Base-by-base conservation (phyloP, 1,139 yeast genomes). In the Candida glucosophila region DNA sequence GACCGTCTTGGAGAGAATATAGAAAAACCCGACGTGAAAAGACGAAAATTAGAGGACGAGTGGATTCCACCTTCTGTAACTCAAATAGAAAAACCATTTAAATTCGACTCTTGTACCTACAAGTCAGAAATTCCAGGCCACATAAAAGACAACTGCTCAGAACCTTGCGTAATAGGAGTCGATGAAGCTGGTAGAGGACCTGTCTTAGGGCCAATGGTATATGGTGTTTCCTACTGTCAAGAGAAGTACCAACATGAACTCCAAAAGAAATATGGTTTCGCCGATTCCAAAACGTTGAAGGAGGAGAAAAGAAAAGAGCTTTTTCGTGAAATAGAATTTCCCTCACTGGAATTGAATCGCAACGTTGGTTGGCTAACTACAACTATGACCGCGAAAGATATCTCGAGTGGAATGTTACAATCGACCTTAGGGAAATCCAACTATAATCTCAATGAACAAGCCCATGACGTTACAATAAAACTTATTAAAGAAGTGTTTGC, bases 121-220 rank as follows among this genome's bases (percentile, higher is more conserved):
- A 56, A 50, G 24, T 55, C 66, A 4, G 44, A 39, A 2, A 40
- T 58, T 6, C 67, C 67, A 1, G 17, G 20, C 6, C 33, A 26
- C 4, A 37, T 58, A 7, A 14, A 15, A 11, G 30, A 35, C 13
- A 35, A 44, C 19, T 33, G 40, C 5, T 20, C 33, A 3, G 47
- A 40, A 7, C 43, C 54, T 1, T 55, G 63, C 3, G 72, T 85
- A 2, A 52, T 90, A 9, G 98, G 98, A 4, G 94, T 90, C 2
- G 98, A 90, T 49, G 99, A 90, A 49, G 98, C 99, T 0, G 98
- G 99, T 0, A 67, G 99, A 37, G 99, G 99, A 0, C 98, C 99
- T 0, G 96, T 92, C 0, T 46, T 90, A 27, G 93, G 98, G 0
- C 94, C 97, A 1, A 92, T 90, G 98, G 98, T 92, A 1, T 90